phyloP scores from a whole-genome alignment of 2,329 filamentous ascomycete species.

The Aspergillus unguis region DNA sequence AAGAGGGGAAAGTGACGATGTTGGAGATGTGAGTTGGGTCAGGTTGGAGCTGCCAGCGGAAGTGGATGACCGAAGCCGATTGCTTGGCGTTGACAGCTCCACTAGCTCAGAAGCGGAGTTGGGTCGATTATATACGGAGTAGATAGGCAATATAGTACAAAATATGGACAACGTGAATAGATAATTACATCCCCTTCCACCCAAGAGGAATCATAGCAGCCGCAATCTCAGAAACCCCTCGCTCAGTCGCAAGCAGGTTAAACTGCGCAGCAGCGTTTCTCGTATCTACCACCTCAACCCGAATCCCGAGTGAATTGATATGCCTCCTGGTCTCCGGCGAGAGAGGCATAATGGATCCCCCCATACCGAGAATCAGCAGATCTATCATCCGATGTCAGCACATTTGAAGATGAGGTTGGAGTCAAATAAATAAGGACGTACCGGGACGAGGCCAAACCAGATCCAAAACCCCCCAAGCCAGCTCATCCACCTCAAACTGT shows the following conservation, averaged over 20 bases:
- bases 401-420: not conserved
- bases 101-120: too few species aligned
- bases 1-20: not conserved
- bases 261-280: slow-evolving; percentile 92
- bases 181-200: slow-evolving; percentile 55
- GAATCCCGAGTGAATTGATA: slow-evolving; percentile 74
- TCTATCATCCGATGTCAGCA: slow-evolving; percentile 10
- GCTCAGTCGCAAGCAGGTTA: slow-evolving; percentile 90
- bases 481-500: slow-evolving; percentile 71
- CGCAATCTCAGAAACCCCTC: slow-evolving; percentile 79
- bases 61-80: not conserved
- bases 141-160: not conserved
- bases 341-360: slow-evolving; percentile 69
- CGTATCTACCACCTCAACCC: slow-evolving; percentile 86
- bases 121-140: not conserved
- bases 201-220: slow-evolving; percentile 84
- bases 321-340: slow-evolving; percentile 69
- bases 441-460: slow-evolving; percentile 85
- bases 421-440: slow-evolving; percentile 45
- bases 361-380: slow-evolving; percentile 75
- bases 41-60: not conserved
- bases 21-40: not conserved
- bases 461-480: slow-evolving; percentile 71
- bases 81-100: not conserved
- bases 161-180: not conserved